Evolutionary conservation across 2,329 filamentous ascomycete species (phyloP).

Genomic region (Botrytis pseudocinerea): DNA sequence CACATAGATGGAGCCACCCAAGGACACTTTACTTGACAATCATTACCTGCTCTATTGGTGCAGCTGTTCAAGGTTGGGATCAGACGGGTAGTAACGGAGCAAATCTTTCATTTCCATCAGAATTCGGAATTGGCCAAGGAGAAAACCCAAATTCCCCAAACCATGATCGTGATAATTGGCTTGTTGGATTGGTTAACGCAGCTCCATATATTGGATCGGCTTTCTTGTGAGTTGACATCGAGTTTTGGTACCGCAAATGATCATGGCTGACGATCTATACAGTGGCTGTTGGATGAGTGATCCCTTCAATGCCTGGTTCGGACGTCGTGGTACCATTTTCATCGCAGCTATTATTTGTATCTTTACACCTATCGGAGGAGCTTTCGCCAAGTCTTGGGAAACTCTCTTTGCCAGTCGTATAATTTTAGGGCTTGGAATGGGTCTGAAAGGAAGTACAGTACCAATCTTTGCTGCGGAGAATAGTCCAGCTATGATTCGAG

Average conservation of each 20-base stretch:
- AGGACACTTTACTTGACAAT: constrained; percentile 65
- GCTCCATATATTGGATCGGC: constrained; percentile 52
- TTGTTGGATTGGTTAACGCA: constrained; percentile 61
- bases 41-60: constrained; percentile 65
- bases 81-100: constrained; percentile 49
- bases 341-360: constrained; percentile 63
- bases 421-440: constrained; percentile 62
- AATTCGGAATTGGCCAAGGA: constrained; percentile 50
- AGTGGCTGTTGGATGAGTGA: constrained; percentile 67
- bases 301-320: constrained; percentile 62
- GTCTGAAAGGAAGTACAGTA: constrained; percentile 52
- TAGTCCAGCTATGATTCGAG: constrained; percentile 53
- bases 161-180: constrained; percentile 43
- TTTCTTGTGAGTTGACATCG: constrained; percentile 39
- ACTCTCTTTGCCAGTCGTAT: constrained; percentile 56
- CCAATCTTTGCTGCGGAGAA: constrained; percentile 56
- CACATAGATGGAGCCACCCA: constrained; percentile 69
- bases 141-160: constrained; percentile 20
- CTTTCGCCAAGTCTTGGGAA: constrained; percentile 57
- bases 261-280: constrained; percentile 44
- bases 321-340: constrained; percentile 71
- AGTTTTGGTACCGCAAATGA: constrained; percentile 21
- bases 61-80: constrained; percentile 55
- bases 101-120: constrained; percentile 45
- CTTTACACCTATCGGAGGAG: constrained; percentile 58